Evolutionary conservation across 1,284 basidiomycete genomes (phyloP), one percentile per base, ranked within the genome.

Genomic region (Polyporus tsugae): DNA sequence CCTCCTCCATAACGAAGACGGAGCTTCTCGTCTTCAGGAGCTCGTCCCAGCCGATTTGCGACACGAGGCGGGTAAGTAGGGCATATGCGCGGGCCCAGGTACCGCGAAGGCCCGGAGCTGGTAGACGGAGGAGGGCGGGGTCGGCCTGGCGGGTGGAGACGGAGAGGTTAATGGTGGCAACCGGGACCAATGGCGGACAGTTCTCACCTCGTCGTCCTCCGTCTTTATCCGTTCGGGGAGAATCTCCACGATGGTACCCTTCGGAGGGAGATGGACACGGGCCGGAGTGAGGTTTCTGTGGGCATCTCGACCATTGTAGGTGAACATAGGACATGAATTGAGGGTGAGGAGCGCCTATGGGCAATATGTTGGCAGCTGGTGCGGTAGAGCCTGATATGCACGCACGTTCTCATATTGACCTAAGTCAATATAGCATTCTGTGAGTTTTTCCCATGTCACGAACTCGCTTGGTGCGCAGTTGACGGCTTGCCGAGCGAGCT

Each of bases 1-100:
- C 97, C 79, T 99, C 97, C 80, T 99, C 97, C 97, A 99, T 99
- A 46, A 99, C 98, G 81, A 99, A 99, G 11, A 99, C 97, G 60
- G 86, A 83, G 79, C 94, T 96, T 85, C 97, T 91, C 38, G 94
- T 94, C 83, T 96, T 96, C 67, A 99, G 87, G 17, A 99, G 87
- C 83, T 99, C 98, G 81, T 99, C 98, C 98, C 97, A 99, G 0
- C 97, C 98, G 72, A 99, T 96, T 75, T 95, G 90, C 5, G 92
- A 91, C 38, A 98, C 96, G 22, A 99, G 89, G 1, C 92, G 89
- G 6, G 97, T 94, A 19, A 99, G 87, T 19, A 99, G 88, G 3
- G 91, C 86, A 77, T 99, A 99, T 0, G 98, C 98, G 66, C 96
- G 91, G 4, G 96, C 92, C 89, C 98, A 99, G 0, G 98, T 99